These are phyloP conservation scores for Colletotrichum sp. DNA, from an alignment of 2,329 filamentous ascomycete species.

Conservation along the genomic window DNA sequence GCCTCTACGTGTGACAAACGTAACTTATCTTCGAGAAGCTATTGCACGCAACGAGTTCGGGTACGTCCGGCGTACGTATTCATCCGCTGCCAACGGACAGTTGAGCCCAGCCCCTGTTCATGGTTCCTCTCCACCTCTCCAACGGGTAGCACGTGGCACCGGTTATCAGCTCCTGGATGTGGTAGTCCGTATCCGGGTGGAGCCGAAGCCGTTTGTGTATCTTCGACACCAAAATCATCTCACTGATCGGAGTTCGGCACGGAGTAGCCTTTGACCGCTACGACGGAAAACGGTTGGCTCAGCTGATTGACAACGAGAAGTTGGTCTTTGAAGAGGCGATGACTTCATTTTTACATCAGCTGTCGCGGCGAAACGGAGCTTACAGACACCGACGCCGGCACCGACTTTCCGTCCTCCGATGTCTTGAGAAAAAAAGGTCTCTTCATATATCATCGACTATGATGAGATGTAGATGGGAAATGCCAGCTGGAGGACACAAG, in stretches of 20 bases:
- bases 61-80: not conserved
- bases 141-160: not conserved
- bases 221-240: not conserved
- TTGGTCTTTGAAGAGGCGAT: not conserved
- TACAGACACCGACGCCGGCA: not conserved
- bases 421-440: not conserved
- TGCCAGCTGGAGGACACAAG: fast-evolving
- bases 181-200: too few species aligned
- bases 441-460: not conserved
- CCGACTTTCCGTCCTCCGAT: not conserved
- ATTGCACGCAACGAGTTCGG: not conserved
- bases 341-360: not conserved
- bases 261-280: not conserved
- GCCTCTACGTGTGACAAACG: not conserved
- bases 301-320: not conserved
- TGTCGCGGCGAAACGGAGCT: not conserved
- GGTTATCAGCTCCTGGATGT: not conserved
- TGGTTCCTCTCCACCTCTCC: not conserved
- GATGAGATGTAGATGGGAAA: fast-evolving
- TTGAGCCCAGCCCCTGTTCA: not conserved
- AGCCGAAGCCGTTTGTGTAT: not conserved
- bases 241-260: not conserved
- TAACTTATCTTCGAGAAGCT: not conserved
- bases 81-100: not conserved
- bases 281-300: not conserved